phyloP scores from a whole-genome alignment of 2,329 filamentous ascomycete species.

The Monilinia laxa region DNA sequence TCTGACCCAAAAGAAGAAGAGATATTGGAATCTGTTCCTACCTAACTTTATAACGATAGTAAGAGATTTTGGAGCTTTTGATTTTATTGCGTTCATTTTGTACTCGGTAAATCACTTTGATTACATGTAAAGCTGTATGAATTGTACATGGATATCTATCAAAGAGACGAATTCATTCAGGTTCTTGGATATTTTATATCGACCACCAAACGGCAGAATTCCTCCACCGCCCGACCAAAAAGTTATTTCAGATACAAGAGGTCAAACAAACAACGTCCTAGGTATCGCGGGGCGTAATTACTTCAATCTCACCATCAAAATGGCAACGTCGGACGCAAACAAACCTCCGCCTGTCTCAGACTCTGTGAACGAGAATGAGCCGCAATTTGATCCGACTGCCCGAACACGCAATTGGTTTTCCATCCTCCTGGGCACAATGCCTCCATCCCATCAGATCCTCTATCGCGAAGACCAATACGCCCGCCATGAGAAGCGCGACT shows the following conservation, averaged over 20 bases:
- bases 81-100: conserved; percentile 36
- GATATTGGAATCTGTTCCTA: conserved; percentile 38
- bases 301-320: background rate
- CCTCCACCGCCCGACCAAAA: conserved; percentile 14
- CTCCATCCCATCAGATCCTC: conserved; percentile 19
- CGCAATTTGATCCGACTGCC: conserved; percentile 19
- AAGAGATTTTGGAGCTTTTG: conserved; percentile 55
- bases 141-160: background rate
- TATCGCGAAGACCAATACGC: conserved; percentile 69
- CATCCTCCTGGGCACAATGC: conserved; percentile 22
- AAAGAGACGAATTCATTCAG: background rate
- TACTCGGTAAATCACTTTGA: background rate
- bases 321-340: conserved; percentile 22
- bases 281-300: background rate
- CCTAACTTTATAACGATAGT: conserved; percentile 70
- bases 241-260: background rate
- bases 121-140: background rate
- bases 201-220: conserved; percentile 10
- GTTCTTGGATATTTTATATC: background rate
- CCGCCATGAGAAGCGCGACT: conserved; percentile 74
- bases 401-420: conserved; percentile 23
- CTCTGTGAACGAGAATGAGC: background rate
- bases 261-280: background rate
- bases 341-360: conserved; percentile 1
- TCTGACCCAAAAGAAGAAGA: background rate